Conservation (phyloP, 108 stramenopile species). For the Discostella stelligeroides region DNA sequence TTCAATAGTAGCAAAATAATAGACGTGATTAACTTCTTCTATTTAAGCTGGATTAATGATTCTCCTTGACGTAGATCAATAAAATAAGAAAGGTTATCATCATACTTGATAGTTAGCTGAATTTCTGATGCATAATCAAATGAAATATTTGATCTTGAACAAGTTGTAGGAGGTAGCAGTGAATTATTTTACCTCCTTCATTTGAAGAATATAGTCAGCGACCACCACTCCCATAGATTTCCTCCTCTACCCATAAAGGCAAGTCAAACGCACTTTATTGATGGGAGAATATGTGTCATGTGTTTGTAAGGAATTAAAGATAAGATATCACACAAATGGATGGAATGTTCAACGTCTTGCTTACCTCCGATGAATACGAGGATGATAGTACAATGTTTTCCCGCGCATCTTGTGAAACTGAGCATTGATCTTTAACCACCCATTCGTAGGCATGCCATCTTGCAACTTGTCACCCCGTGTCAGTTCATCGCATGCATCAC, state of each 20-base stretch:
- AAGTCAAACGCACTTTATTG: constrained; percentile 67
- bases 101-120: no score
- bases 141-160: no score
- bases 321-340: no score
- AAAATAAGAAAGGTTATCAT: no score
- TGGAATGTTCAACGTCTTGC: constrained; percentile 1
- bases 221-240: constrained; percentile 44
- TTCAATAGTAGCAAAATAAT: no score
- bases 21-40: no score
- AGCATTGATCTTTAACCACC: constrained; percentile 31
- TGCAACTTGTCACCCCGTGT: background rate
- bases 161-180: no score
- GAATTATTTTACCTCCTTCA: no score
- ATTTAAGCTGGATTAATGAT: no score
- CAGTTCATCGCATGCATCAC: constrained; percentile 14
- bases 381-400: constrained; percentile 78
- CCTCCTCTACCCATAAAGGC: constrained; percentile 76
- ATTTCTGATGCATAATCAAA: no score
- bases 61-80: no score
- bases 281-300: background rate
- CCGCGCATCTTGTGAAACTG: constrained; percentile 45
- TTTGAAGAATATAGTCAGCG: background rate
- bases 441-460: constrained; percentile 13
- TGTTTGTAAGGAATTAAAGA: background rate
- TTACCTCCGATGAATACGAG: constrained; percentile 59